Evolutionary conservation across 192 early-diverging fungal genomes (phyloP), one percentile per base, ranked within the genome.

Genomic region (Glomus cerebriforme): DNA sequence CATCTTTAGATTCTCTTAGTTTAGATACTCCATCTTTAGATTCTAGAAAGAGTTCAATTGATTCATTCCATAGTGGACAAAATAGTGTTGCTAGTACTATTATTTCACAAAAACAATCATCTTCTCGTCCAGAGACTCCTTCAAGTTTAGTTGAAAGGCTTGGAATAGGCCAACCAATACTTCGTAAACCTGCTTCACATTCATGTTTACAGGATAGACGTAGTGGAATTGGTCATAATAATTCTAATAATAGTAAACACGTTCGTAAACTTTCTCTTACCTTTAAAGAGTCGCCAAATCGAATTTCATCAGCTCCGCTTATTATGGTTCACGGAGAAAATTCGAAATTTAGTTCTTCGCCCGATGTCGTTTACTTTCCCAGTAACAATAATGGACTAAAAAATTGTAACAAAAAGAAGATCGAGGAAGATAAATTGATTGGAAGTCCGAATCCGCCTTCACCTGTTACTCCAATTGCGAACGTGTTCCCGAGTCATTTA

Each of bases 311-410:
- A 19, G 45, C 77, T 32, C 77, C 77, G 34, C n/a, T 69, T 17
- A 78, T 78, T 26, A 78, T 78, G 77, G 77, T 78, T 9, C 77
- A 78, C 35, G 65, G 66, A 32, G 77, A 77, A 32, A 66, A 78
- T 59, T 45, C 74, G 39, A 76, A 76, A 64, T 12, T 60, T 24
- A 45, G 62, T 26, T 63, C 74, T 17, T 76, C 74, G 5, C 62
- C 39, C 37, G 60, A 76, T 29, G 26, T 26, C 13, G 59, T 76
- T 32, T 76, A 60, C 26, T 76, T 76, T 45, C 60, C 37, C 24
- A 22, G 19, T 2, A 75, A 26, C 24, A 75, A 34, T 4, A 75
- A 32, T 32, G n/a, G 29, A 13, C 2, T 9, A 26, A 65, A 17
- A 12, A 45, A 66, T 22, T 34, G 13, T 47, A 65, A 27, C 32